Conservation (phyloP, 352 stramenopile genomes). For the Thraustochytrium sp. region DNA sequence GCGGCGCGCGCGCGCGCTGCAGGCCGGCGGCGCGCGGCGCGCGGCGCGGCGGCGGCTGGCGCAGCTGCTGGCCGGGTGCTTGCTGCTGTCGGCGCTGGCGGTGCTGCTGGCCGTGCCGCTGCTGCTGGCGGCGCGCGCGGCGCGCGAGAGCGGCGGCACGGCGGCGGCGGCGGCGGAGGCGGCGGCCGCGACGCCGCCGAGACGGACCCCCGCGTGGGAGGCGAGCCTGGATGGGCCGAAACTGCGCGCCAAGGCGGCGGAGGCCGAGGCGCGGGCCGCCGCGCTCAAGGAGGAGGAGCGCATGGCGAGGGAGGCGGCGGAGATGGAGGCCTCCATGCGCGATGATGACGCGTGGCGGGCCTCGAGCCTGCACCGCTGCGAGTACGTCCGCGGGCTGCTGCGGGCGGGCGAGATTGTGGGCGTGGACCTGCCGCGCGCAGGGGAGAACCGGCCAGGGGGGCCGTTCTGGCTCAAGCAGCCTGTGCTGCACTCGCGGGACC, state of each 20-base stretch:
- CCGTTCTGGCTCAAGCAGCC: conserved; percentile 41
- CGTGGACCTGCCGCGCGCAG: not conserved
- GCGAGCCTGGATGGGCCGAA: too few species aligned
- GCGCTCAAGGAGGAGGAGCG: too few species aligned
- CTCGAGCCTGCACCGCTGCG: conserved; percentile 31
- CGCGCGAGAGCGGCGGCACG: too few species aligned
- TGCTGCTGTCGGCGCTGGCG: not conserved
- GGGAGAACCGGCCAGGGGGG: not conserved
- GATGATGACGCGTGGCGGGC: not conserved
- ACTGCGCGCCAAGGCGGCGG: too few species aligned
- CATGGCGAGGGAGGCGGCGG: too few species aligned
- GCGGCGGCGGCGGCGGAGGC: too few species aligned
- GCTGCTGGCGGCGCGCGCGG: too few species aligned
- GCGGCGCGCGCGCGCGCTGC: not conserved
- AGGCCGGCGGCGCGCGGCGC: not conserved
- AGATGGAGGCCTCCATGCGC: too few species aligned
- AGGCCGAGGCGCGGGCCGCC: too few species aligned
- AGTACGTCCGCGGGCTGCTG: not conserved
- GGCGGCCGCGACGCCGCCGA: too few species aligned
- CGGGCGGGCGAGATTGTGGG: not conserved
- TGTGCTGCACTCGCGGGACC: conserved; percentile 27
- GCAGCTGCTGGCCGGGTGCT: not conserved
- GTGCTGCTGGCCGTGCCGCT: too few species aligned
- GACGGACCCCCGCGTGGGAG: too few species aligned
- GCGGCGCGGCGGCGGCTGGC: not conserved